Evolutionary conservation across 2,329 filamentous ascomycete genomes (phyloP).

Genomic region (Cladosporium cucumerinum): DNA sequence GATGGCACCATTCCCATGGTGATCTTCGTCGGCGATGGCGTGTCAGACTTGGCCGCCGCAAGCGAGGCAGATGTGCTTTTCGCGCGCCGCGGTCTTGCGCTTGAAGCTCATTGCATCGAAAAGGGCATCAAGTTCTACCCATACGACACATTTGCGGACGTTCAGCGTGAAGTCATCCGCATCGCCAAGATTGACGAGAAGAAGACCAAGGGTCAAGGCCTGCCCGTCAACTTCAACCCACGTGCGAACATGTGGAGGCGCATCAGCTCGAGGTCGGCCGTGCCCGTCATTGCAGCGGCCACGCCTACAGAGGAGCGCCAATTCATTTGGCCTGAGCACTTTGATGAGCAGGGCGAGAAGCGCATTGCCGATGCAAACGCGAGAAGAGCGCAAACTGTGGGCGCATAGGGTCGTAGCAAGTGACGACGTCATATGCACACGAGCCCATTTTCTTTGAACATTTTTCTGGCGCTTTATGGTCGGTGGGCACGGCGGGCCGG

Average conservation of each 20-base stretch:
- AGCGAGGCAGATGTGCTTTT: conserved; percentile 66
- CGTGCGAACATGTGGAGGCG: conserved; percentile 66
- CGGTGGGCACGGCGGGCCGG: background rate
- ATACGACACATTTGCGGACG: conserved; percentile 65
- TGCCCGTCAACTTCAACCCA: conserved; percentile 62
- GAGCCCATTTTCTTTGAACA: background rate
- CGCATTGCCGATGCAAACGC: conserved; percentile 1
- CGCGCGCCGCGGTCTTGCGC: conserved; percentile 59
- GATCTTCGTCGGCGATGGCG: conserved; percentile 67
- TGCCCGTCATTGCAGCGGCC: conserved; percentile 49
- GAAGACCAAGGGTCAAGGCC: conserved; percentile 58
- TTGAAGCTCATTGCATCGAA: conserved; percentile 65
- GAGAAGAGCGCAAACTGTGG: background rate
- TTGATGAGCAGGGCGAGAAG: conserved; percentile 30
- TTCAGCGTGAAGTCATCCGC: conserved; percentile 57
- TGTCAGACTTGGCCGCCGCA: conserved; percentile 64
- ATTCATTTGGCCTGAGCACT: conserved; percentile 61
- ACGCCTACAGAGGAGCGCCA: conserved; percentile 60
- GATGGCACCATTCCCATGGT: conserved; percentile 64
- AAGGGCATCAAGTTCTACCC: conserved; percentile 58
- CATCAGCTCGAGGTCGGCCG: conserved; percentile 56
- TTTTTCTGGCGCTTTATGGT: background rate
- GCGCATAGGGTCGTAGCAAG: background rate
- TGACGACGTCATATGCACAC: background rate
- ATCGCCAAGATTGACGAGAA: conserved; percentile 59